Evolutionary conservation across 345 rosid genomes (phyloP).

Genomic region (Citrus sp.): DNA sequence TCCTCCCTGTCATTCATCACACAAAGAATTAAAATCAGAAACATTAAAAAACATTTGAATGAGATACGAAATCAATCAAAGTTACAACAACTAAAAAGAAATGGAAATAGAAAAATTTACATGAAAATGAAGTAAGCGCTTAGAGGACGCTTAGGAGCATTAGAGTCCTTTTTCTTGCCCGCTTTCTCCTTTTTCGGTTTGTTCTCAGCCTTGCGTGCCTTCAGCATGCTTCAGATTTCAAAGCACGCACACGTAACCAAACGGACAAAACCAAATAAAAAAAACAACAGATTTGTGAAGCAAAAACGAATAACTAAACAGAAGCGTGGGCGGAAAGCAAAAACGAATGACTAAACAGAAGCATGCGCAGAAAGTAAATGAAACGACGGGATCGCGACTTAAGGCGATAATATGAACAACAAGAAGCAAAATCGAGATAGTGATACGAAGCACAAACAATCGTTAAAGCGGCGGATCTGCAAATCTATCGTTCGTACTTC

Average conservation of each 20-base stretch:
- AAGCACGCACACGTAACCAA: background rate
- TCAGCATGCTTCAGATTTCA: slow-evolving; percentile 16
- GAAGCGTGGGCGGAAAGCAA: background rate
- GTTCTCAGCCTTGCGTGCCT: slow-evolving; percentile 14
- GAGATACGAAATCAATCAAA: background rate
- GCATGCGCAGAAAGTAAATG: background rate
- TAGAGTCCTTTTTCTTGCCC: slow-evolving; percentile 26
- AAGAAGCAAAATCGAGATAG: background rate
- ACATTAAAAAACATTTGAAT: background rate
- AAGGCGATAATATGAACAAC: background rate
- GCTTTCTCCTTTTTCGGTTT: slow-evolving; percentile 6
- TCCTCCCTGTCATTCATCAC: slow-evolving; percentile 28
- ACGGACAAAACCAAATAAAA: background rate
- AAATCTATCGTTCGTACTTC: background rate
- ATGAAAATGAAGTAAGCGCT: slow-evolving; percentile 30
- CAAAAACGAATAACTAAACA: background rate
- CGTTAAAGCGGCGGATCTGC: background rate
- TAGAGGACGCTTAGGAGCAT: slow-evolving; percentile 31
- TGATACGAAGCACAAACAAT: background rate
- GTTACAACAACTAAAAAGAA: background rate
- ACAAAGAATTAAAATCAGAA: background rate
- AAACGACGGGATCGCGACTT: background rate
- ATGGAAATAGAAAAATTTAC: background rate
- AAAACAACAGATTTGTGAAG: background rate
- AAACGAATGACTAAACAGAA: background rate